These are phyloP conservation scores for Podila clonocystis DNA, from an alignment of 192 early-diverging fungal species.

Conservation along the genomic window DNA sequence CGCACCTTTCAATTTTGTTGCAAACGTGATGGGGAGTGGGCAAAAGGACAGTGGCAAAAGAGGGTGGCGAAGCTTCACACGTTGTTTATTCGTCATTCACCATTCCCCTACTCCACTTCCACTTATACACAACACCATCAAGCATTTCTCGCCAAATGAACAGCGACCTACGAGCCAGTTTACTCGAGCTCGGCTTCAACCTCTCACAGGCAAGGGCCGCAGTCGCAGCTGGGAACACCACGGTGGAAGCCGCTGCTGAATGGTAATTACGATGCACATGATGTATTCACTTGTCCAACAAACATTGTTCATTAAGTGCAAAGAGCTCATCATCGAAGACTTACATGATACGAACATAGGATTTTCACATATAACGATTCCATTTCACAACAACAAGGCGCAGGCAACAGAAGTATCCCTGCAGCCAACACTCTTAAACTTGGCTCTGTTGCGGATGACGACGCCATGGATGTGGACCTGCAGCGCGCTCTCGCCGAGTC, in stretches of 20 bases:
- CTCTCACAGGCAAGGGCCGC: slow-evolving; percentile 46
- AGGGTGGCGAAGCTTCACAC: not conserved
- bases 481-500: slow-evolving; percentile 29
- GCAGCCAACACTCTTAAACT: slow-evolving; percentile 4
- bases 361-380: no score
- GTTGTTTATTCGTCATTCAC: no score
- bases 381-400: no score
- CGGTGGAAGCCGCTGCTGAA: slow-evolving; percentile 27
- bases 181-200: slow-evolving; percentile 40
- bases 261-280: slow-evolving; percentile 6
- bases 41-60: not conserved
- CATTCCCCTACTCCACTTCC: no score
- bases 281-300: not conserved
- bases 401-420: no score
- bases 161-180: slow-evolving; percentile 40
- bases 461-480: slow-evolving; percentile 20
- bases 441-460: slow-evolving; percentile 7
- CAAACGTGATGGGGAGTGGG: no score
- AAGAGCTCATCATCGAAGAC: no score
- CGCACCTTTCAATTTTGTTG: no score
- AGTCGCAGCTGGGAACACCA: slow-evolving; percentile 35
- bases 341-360: no score
- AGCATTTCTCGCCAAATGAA: slow-evolving; percentile 9
- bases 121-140: not conserved
- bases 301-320: not conserved